These are phyloP conservation scores for Fallopia convolvulus DNA, from an alignment of 148 eudicot species.

Conservation along the genomic window DNA sequence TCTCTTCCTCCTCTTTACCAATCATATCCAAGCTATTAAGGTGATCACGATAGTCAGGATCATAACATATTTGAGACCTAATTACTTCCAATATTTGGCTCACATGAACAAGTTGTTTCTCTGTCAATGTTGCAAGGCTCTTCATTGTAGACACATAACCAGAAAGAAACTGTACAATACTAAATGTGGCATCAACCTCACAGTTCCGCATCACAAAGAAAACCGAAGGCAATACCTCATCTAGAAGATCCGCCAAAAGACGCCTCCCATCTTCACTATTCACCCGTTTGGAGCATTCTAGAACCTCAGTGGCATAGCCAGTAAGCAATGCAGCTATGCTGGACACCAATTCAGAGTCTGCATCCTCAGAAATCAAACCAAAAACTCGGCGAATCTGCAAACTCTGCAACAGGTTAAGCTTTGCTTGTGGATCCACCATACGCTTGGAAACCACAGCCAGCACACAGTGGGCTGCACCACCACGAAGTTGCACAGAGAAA, in stretches of 20 bases:
- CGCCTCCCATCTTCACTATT: slow-evolving; percentile 50
- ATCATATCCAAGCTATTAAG: slow-evolving; percentile 73
- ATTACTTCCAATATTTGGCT: slow-evolving; percentile 84
- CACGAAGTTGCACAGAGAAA: slow-evolving; percentile 56
- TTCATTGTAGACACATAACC: slow-evolving; percentile 86
- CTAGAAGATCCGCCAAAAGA: slow-evolving; percentile 52
- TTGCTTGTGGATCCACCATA: slow-evolving; percentile 66
- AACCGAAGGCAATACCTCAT: slow-evolving; percentile 87
- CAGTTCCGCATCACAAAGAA: slow-evolving; percentile 64
- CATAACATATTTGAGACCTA: slow-evolving; percentile 66
- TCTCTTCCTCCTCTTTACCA: slow-evolving; percentile 88
- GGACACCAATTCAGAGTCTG: slow-evolving; percentile 67
- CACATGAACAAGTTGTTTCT: slow-evolving; percentile 63
- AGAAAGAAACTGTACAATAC: slow-evolving; percentile 74
- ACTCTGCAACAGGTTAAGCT: slow-evolving; percentile 60
- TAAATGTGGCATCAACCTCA: slow-evolving; percentile 66
- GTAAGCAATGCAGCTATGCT: slow-evolving; percentile 72
- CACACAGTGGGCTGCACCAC: slow-evolving; percentile 67
- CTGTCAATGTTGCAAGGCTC: slow-evolving; percentile 50
- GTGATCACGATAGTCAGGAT: slow-evolving; percentile 64
- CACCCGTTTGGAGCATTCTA: slow-evolving; percentile 63
- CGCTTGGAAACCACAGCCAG: slow-evolving; percentile 79
- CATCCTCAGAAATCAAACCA: slow-evolving; percentile 50
- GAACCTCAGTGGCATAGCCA: slow-evolving; percentile 76
- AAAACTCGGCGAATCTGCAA: slow-evolving; percentile 69